Base-by-base conservation (phyloP, 345 rosid genomes). In the Salix purpurea region DNA sequence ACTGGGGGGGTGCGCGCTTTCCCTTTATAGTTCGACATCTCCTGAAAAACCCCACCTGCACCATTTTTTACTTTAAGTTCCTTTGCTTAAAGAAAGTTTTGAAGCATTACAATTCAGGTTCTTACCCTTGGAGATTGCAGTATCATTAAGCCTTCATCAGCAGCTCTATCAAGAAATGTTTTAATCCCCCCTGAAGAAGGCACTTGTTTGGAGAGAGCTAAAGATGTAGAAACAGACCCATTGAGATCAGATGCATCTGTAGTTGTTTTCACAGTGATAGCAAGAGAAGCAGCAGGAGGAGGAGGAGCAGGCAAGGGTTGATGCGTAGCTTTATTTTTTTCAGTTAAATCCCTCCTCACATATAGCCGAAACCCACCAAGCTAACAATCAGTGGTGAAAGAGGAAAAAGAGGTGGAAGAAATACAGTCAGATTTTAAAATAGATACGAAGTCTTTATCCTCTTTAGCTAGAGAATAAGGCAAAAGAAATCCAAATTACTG, bases 21-120 rank as follows among this genome's bases (percentile, higher is more conserved):
- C 94, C 96, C 81, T 95, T 95, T 69, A 88, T 88, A 75, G 91
- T 91, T 77, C 90, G 90, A 65, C 91, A 90, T 89, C 96, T 89
- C 74, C 90, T 85, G 83, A 95, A 95, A 74, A 78, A 81, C 12
- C 97, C 97, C 77, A 93, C 97, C 99, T 95, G 88, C 84, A 77
- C 50, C 72, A 56, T 75, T 74, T 34, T 60, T 46, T 34, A 72
- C 54, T 39, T 32, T 84, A 65, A 85, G 83, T n/a, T 23, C 23
- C 67, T 32, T 6, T 54, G 44, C 69, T 76, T 28, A 70, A 77
- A 48, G 61, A 76, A 46, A 81, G 23, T 11, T 24, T 50, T 56
- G 64, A 50, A 65, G 77, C 71, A 65, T 61, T 18, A 28, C 44
- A 68, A 54, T 56, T 71, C 42, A 18, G 74, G 4, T 61, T 79